Base-by-base conservation (phyloP, 2,329 filamentous ascomycete species). In the Xylaria sp. region DNA sequence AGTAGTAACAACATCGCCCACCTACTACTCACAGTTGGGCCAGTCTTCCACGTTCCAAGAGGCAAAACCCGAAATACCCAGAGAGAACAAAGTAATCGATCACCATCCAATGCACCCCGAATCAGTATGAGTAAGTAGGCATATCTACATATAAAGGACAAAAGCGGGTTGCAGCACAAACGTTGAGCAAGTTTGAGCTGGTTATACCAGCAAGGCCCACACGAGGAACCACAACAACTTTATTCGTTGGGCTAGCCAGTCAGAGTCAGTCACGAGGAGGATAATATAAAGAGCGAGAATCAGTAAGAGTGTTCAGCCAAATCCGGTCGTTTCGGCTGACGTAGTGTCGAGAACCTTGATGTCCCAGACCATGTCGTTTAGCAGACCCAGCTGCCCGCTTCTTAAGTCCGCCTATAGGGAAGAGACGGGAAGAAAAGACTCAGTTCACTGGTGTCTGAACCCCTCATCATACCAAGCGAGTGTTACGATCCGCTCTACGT, bases 141-240 rank as follows among this genome's bases (percentile, higher is more conserved):
- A 29, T 17, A 31, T 31, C 17, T 47, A 31, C 6, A 44, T 31
- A 48, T 17, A 51, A 40, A 23, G n/a, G 19, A 44, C 11, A 40
- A 51, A 49, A 52, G 33, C 21, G 33, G 27, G 25, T 6, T 23
- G 33, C 15, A 7, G 6, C 17, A n/a, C 23, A 17, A 11, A 13
- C 15, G 37, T 52, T 74, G 72, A 74, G 72, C 72, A 73, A 70
- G 71, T 73, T 74, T 74, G 72, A 62, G 72, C 66, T 62, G 23
- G 60, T 71, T 70, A 66, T 62, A 37, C 17, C 17, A 33, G 43
- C 41, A 29, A 35, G 41, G 54, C 43, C 59, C 54, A 57, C 54
- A 47, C 31, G 51, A 55, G 37, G 21, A 29, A 40, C 6, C 35
- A 33, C 27, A 59, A 33, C 13, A 8, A 38, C 51, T 64, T 54